A percentile compares a stretch with the other conserved stretches of the same genome.
phyloP scores from a whole-genome alignment of 441 rosid species.

The Adansonia gregorii region DNA sequence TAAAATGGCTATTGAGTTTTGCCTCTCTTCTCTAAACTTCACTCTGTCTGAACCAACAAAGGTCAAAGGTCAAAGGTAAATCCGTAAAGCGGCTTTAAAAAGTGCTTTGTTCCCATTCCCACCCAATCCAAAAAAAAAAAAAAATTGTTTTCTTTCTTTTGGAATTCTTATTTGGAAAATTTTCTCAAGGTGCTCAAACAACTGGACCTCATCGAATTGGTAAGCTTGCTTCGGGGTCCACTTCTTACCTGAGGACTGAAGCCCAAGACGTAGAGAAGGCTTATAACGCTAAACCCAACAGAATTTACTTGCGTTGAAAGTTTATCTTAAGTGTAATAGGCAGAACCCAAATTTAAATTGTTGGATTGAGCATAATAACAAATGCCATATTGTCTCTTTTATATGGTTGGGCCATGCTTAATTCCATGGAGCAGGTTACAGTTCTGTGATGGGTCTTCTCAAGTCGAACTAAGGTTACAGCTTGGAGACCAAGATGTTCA shows the following conservation, averaged over 20 bases:
- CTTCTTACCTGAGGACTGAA: neutral
- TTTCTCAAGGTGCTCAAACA: neutral
- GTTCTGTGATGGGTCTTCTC: too few relatives aligned
- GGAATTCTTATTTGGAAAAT: too few relatives aligned
- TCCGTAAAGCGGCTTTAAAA: neutral
- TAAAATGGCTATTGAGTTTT: neutral
- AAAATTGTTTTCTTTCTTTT: neutral
- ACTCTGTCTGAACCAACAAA: conserved; percentile 1
- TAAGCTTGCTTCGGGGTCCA: neutral
- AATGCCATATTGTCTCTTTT: too few relatives aligned
- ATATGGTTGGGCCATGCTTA: too few relatives aligned
- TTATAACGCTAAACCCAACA: neutral
- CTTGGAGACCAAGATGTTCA: too few relatives aligned
- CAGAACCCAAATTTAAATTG: too few relatives aligned
- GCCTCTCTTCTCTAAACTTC: neutral
- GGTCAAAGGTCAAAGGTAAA: neutral
- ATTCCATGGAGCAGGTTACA: too few relatives aligned
- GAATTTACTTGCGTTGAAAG: neutral
- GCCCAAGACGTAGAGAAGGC: neutral
- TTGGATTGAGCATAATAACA: too few relatives aligned
- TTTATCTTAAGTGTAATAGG: neutral
- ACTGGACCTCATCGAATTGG: neutral
- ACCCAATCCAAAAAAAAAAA: neutral
- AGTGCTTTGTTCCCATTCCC: neutral
- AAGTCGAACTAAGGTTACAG: too few relatives aligned